phyloP scores from a whole-genome alignment of 148 eudicot genomes.

The Pouteria glomerata region DNA sequence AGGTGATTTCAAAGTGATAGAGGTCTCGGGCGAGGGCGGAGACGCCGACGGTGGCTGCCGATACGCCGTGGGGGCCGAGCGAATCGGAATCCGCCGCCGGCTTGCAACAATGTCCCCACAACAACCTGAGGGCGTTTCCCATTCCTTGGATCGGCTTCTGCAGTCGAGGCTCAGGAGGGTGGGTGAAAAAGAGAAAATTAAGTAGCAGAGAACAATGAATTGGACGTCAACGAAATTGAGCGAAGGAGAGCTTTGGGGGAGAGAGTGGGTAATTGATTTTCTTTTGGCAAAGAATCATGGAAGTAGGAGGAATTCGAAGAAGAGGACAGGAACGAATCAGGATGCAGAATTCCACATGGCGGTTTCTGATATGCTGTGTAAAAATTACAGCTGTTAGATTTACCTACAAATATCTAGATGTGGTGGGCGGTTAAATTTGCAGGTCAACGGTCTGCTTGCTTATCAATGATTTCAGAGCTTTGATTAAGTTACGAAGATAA shows the following conservation, averaged over 20 bases:
- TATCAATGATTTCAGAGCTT: too few relatives aligned
- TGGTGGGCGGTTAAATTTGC: too few relatives aligned
- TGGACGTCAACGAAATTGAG: background rate
- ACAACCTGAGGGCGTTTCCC: constrained; percentile 70
- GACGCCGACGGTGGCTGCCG: constrained; percentile 45
- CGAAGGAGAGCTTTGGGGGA: background rate
- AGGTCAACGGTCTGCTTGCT: too few relatives aligned
- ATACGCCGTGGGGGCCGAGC: constrained; percentile 56
- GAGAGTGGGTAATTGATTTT: too few relatives aligned
- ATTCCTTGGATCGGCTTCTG: constrained; percentile 17
- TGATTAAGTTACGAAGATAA: too few relatives aligned
- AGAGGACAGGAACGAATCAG: background rate
- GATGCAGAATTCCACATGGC: background rate
- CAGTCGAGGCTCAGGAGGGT: background rate
- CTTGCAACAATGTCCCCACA: constrained; percentile 42
- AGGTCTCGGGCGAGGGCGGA: constrained; percentile 83
- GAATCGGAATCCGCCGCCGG: constrained; percentile 40
- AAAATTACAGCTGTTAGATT: too few relatives aligned
- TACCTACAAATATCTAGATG: too few relatives aligned
- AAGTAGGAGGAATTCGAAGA: too few relatives aligned
- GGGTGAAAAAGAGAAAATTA: background rate
- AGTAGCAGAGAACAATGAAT: background rate
- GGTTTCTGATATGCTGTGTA: too few relatives aligned
- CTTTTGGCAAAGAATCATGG: background rate
- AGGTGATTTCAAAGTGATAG: constrained; percentile 68